Base-by-base conservation (phyloP, 108 stramenopile genomes). In the Skeletonema potamos region DNA sequence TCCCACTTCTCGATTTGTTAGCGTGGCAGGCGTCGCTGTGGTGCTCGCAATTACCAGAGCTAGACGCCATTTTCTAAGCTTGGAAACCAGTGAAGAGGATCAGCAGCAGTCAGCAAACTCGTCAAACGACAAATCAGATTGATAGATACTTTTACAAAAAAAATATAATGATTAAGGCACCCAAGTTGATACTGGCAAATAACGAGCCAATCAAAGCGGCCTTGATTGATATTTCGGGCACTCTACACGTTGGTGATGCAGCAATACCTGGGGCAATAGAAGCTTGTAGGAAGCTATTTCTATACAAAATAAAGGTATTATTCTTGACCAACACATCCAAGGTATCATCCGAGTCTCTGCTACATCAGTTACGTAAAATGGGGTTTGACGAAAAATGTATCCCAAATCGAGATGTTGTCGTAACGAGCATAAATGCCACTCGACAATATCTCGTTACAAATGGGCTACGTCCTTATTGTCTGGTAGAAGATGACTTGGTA, bases 261-360 rank as follows among this genome's bases (percentile, higher is more conserved):
- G 57, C 69, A 17, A 77, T 92, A 32, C 77, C 82, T 13, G 90
- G 90, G 26, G 90, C 90, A 54, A 46, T 76, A 2, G 71, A 86
- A 36, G 86, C 86, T 2, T 65, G 84, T 28, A 58, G 62, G 41
- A 58, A 70, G 51, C 62, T 89, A 30, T 55, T 72, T 48, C 39
- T 26, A 18, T 34, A 64, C 60, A 24, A 60, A 2, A 39, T 69
- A 5, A 34, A 69, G 30, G 69, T 86, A 26, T 56, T 71, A 44
- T 86, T 88, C 68, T 61, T 91, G n/a, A 91, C 90, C 46, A 91
- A 91, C 54, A 91, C 90, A 0, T 82, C 82, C 27, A 87, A 77
- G 20, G 76, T 84, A 46, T 69, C 72, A 15, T 81, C 81, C 1
- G 62, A 70, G 7, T 27, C 37, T 10, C 62, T 89, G 13, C 64